phyloP scores from a whole-genome alignment of 2,329 filamentous ascomycete genomes.

The Zasmidium angulare region DNA sequence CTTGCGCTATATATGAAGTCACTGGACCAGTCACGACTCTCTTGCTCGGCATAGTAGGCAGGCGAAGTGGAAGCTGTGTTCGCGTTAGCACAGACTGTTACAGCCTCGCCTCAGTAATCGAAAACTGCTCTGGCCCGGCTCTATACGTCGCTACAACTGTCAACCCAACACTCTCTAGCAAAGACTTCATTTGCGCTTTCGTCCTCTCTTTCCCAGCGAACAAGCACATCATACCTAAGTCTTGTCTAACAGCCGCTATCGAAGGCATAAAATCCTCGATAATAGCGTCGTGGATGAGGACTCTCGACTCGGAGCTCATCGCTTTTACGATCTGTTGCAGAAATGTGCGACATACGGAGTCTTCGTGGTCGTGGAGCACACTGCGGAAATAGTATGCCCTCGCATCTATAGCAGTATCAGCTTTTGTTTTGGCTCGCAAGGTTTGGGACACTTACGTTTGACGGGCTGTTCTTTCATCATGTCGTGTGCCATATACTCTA shows the following conservation, averaged over 20 bases:
- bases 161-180: constrained; percentile 2
- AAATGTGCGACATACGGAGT: background rate
- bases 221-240: background rate
- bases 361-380: constrained; percentile 2
- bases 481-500: background rate
- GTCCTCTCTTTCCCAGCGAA: background rate
- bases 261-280: background rate
- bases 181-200: constrained; percentile 1
- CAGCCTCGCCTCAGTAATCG: constrained; percentile 1
- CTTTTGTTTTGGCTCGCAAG: background rate
- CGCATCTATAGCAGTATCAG: background rate
- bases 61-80: no score
- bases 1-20: no score
- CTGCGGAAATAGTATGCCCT: background rate
- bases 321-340: constrained; percentile 1
- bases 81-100: no score
- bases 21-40: no score
- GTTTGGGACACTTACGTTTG: background rate
- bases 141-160: background rate
- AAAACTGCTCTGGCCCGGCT: constrained; percentile 3
- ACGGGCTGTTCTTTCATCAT: background rate
- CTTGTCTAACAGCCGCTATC: background rate
- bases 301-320: background rate
- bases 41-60: no score
- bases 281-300: background rate